phyloP scores from a whole-genome alignment of 2,329 filamentous ascomycete species.

The Epichloe typhina region DNA sequence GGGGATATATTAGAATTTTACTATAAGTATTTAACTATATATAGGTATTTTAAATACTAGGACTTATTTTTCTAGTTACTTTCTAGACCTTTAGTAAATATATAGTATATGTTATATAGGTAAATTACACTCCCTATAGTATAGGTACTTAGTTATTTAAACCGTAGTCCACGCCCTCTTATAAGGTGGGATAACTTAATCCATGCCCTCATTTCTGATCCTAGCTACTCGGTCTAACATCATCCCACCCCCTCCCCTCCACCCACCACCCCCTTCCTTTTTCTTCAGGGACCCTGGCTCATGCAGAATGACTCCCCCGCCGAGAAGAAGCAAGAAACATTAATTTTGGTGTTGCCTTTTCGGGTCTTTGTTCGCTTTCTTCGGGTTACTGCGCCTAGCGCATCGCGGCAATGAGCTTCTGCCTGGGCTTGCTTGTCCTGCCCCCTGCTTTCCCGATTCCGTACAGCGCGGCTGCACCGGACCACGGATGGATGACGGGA shows the following conservation, averaged over 20 bases:
- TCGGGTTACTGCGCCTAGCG: background rate
- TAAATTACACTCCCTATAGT: too few relatives aligned
- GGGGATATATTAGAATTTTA: too few relatives aligned
- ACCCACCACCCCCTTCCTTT: background rate
- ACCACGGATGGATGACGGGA: slow-evolving; percentile 2
- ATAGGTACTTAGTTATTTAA: too few relatives aligned
- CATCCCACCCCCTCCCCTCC: background rate
- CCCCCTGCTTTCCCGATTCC: slow-evolving; percentile 7
- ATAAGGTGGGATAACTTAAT: too few relatives aligned
- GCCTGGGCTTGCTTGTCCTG: background rate
- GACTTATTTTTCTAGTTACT: too few relatives aligned
- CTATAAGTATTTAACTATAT: too few relatives aligned
- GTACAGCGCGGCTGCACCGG: slow-evolving; percentile 13
- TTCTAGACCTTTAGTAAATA: too few relatives aligned
- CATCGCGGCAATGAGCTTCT: background rate
- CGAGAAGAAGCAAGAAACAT: background rate
- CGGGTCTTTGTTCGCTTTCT: background rate
- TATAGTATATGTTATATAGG: too few relatives aligned
- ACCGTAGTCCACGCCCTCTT: too few relatives aligned
- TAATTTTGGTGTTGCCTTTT: background rate
- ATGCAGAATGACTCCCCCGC: slow-evolving; percentile 1
- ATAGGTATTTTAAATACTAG: too few relatives aligned
- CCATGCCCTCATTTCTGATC: too few relatives aligned
- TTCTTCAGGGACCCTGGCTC: background rate
- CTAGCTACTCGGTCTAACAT: too few relatives aligned